Percentiles rank a stretch among this genome's conserved stretches.
Evolutionary conservation across 1,284 basidiomycete genomes (phyloP).

Genomic region (Moniliella sp.): DNA sequence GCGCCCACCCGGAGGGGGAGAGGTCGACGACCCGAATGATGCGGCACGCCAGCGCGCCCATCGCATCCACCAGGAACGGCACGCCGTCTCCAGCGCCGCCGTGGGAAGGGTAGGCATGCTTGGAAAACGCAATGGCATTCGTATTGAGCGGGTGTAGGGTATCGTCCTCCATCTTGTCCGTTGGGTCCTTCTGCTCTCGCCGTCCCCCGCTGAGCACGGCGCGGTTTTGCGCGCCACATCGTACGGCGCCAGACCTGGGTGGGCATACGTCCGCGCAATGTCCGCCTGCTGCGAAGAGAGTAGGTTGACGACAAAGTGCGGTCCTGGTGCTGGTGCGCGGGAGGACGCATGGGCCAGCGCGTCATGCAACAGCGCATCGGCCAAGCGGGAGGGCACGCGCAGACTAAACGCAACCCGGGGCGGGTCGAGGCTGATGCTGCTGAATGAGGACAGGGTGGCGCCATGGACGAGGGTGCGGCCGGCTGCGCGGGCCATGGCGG

Average conservation of each 20-base stretch:
- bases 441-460: conserved; percentile 7
- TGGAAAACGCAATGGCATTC: conserved; percentile 1
- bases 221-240: too few relatives aligned
- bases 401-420: conserved; percentile 8
- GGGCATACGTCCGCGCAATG: conserved; percentile 4
- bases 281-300: conserved; percentile 3
- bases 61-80: conserved; percentile 2
- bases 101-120: background rate
- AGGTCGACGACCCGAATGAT: conserved; percentile 6
- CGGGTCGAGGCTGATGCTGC: conserved; percentile 5
- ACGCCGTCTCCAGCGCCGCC: conserved; percentile 1
- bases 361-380: conserved; percentile 4
- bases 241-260: conserved; percentile 4
- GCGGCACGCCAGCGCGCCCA: conserved; percentile 6
- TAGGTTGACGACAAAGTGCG: conserved; percentile 8
- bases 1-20: conserved; percentile 2
- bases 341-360: background rate
- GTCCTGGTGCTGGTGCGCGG: too few relatives aligned
- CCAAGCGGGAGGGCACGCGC: conserved; percentile 6
- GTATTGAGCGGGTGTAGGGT: conserved; percentile 1
- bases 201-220: too few relatives aligned
- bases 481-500: background rate
- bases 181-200: too few relatives aligned
- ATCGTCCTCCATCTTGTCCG: background rate
- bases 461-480: conserved; percentile 2